These are phyloP conservation scores for Pichia thaimueangensis DNA, from an alignment of 805 yeast species.

Conservation along the genomic window DNA sequence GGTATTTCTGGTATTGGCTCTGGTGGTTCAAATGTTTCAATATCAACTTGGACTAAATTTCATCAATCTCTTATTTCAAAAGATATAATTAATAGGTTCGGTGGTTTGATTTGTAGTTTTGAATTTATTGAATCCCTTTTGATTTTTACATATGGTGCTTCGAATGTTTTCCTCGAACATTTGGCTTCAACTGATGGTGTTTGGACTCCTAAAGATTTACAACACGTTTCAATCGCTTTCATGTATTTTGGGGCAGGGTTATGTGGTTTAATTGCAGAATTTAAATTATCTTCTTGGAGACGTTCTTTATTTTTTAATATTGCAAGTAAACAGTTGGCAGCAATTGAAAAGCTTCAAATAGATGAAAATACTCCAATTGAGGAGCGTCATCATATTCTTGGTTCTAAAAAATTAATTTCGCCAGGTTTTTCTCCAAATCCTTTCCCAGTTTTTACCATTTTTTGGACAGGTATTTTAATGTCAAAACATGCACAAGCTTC, in stretches of 20 bases:
- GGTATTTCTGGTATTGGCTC: slow-evolving; percentile 7
- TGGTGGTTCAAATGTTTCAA: slow-evolving; percentile 4
- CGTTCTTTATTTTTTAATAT: slow-evolving; percentile 20
- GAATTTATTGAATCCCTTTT: slow-evolving; percentile 77
- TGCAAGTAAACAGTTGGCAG: slow-evolving; percentile 15
- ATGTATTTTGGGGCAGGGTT: slow-evolving; percentile 88
- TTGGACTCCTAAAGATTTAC: slow-evolving; percentile 88
- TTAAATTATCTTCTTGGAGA: slow-evolving; percentile 59
- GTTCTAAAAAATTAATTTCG: slow-evolving; percentile 25
- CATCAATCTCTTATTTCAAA: background rate
- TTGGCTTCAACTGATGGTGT: slow-evolving; percentile 69
- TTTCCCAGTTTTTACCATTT: slow-evolving; percentile 86
- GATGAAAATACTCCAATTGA: slow-evolving; percentile 14
- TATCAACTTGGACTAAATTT: slow-evolving; percentile 2
- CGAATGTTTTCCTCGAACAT: slow-evolving; percentile 89
- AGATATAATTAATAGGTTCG: slow-evolving; percentile 24
- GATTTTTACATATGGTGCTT: slow-evolving; percentile 80
- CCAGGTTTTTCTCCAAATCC: slow-evolving; percentile 91
- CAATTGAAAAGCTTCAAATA: slow-evolving; percentile 2
- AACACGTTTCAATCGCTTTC: slow-evolving; percentile 86
- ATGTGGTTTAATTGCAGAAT: slow-evolving; percentile 80
- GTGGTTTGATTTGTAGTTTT: slow-evolving; percentile 52
- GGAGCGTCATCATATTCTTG: slow-evolving; percentile 7
- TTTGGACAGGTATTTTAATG: slow-evolving; percentile 96
- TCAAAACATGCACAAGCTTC: slow-evolving; percentile 90